Conservation (phyloP, 768 basidiomycete species). For the Amanita fuliginea region DNA sequence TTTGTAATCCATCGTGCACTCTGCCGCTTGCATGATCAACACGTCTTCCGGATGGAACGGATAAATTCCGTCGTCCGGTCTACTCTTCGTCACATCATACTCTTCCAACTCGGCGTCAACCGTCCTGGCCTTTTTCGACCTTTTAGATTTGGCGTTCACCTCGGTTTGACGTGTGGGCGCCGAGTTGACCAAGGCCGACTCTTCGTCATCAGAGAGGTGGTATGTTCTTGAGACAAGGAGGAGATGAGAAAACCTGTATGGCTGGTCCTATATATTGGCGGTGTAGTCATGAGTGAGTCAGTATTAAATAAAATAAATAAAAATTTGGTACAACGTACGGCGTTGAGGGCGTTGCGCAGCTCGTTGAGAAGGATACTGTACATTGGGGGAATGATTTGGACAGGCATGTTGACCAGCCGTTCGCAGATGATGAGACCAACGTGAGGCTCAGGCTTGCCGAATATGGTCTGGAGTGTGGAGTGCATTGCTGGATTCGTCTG, state of each 20-base stretch:
- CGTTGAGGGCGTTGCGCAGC: conserved; percentile 57
- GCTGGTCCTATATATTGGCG: conserved; percentile 50
- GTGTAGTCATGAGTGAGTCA: too few relatives aligned
- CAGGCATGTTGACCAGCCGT: conserved; percentile 90
- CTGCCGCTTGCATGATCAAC: conserved; percentile 52
- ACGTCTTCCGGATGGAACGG: conserved; percentile 86
- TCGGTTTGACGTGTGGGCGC: conserved; percentile 17
- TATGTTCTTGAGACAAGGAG: conserved; percentile 75
- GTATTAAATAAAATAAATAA: too few relatives aligned
- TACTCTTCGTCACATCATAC: conserved; percentile 9
- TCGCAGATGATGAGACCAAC: conserved; percentile 84
- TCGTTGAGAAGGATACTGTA: conserved; percentile 84
- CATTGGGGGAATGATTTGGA: conserved; percentile 86
- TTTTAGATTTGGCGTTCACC: conserved; percentile 21
- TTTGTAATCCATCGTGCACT: conserved; percentile 33
- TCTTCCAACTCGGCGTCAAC: conserved; percentile 12
- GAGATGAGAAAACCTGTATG: conserved; percentile 63
- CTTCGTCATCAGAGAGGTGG: conserved; percentile 61
- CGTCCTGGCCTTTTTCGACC: conserved; percentile 22
- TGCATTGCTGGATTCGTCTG: conserved; percentile 40
- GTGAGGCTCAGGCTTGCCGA: conserved; percentile 39
- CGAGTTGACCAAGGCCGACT: conserved; percentile 35
- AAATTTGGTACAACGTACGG: too few relatives aligned
- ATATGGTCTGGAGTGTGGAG: conserved; percentile 38
- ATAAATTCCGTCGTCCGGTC: conserved; percentile 43